phyloP scores from a whole-genome alignment of 805 yeast genomes.

The Starmerella gropengiesseri region DNA sequence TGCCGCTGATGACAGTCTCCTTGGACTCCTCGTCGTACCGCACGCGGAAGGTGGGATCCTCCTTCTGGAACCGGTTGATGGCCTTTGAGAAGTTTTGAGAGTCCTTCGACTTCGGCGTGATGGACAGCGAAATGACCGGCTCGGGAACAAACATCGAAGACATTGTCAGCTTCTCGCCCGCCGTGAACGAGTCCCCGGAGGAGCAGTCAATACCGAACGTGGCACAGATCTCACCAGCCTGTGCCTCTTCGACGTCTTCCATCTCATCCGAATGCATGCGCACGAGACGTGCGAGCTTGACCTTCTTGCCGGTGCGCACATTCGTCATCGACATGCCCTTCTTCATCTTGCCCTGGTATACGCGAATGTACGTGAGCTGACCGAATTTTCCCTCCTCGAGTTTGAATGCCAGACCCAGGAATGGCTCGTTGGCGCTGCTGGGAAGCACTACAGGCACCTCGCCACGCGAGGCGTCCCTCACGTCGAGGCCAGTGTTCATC shows the following conservation, averaged over 20 bases:
- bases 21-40: conserved; percentile 81
- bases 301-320: conserved; percentile 83
- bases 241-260: conserved; percentile 94
- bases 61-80: conserved; percentile 92
- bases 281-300: conserved; percentile 84
- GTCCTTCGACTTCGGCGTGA: conserved; percentile 80
- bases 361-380: conserved; percentile 92
- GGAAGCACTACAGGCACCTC: conserved; percentile 62
- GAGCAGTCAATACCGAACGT: conserved; percentile 98
- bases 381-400: conserved; percentile 98
- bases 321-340: conserved; percentile 85
- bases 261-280: conserved; percentile 98
- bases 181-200: conserved; percentile 95
- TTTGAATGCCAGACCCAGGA: conserved; percentile 96
- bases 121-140: conserved; percentile 89
- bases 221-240: conserved; percentile 98
- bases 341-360: conserved; percentile 87
- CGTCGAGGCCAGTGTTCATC: conserved; percentile 77
- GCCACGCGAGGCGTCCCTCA: conserved; percentile 35
- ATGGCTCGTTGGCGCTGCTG: conserved; percentile 66
- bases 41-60: conserved; percentile 97
- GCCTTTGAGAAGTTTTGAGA: conserved; percentile 89
- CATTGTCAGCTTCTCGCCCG: conserved; percentile 79
- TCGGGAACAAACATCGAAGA: conserved; percentile 98
- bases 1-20: conserved; percentile 90